Percentiles rank a stretch among this genome's conserved stretches.
These are phyloP conservation scores for Tetrapisispora arboricola DNA, from an alignment of 805 yeast species.

Conservation along the genomic window DNA sequence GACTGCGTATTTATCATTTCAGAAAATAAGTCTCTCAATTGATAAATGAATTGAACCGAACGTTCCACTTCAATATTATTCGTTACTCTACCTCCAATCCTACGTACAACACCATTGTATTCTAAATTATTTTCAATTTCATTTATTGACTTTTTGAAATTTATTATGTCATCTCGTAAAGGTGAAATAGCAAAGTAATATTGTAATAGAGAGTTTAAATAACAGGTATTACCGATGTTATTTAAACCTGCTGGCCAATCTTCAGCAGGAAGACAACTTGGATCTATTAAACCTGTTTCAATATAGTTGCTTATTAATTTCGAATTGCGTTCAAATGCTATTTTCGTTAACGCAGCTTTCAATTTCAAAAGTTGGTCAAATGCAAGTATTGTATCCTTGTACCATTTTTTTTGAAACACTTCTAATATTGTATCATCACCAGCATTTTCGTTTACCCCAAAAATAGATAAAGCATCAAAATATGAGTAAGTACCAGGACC, in stretches of 20 bases:
- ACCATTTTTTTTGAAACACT: slow-evolving; percentile 26
- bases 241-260: slow-evolving; percentile 86
- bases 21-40: slow-evolving; percentile 56
- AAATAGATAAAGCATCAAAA: slow-evolving; percentile 36
- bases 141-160: slow-evolving; percentile 36
- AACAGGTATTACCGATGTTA: slow-evolving; percentile 94
- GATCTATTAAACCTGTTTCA: slow-evolving; percentile 52
- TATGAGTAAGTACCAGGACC: slow-evolving; percentile 21
- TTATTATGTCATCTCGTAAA: slow-evolving; percentile 52
- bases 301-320: slow-evolving; percentile 47
- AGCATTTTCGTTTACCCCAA: slow-evolving; percentile 43
- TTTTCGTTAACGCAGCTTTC: slow-evolving; percentile 44
- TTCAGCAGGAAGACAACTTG: slow-evolving; percentile 46
- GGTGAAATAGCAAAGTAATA: slow-evolving; percentile 84
- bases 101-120: slow-evolving; percentile 29
- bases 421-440: slow-evolving; percentile 39
- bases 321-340: slow-evolving; percentile 48
- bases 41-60: slow-evolving; percentile 71
- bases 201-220: slow-evolving; percentile 80
- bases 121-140: slow-evolving; percentile 9
- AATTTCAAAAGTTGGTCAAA: slow-evolving; percentile 44
- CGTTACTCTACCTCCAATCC: slow-evolving; percentile 81
- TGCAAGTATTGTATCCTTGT: slow-evolving; percentile 13
- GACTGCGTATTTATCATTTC: slow-evolving; percentile 55
- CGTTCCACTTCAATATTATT: slow-evolving; percentile 70